Evolutionary conservation across 2,329 filamentous ascomycete species (phyloP).

Genomic region (Cladosporium phlei): DNA sequence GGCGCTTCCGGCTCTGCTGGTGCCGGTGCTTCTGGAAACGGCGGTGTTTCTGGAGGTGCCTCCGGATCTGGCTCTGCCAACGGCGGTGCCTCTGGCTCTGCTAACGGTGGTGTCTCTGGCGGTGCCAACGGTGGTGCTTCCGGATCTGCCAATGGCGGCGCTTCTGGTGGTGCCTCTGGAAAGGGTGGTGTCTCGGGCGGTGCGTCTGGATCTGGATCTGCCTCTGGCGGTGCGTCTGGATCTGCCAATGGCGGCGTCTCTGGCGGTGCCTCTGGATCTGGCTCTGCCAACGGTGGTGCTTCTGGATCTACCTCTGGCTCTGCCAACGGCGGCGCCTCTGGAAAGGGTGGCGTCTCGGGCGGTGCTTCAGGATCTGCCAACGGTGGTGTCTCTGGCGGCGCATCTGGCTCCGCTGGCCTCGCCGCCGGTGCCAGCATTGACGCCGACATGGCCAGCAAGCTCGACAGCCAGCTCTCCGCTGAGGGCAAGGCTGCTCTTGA

Average conservation of each 20-base stretch:
- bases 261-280: not conserved
- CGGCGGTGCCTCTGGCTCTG: not conserved
- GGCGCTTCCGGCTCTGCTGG: not conserved
- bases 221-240: not conserved
- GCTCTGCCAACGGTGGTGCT: not conserved
- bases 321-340: not conserved
- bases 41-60: not conserved
- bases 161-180: not conserved
- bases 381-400: not conserved
- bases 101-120: not conserved
- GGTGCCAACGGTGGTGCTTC: not conserved
- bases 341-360: not conserved
- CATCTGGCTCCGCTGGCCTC: constrained; percentile 19
- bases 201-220: not conserved
- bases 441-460: not conserved
- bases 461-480: constrained; percentile 1
- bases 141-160: not conserved
- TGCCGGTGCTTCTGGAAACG: not conserved
- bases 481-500: constrained; percentile 3
- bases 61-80: not conserved
- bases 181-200: not conserved
- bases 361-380: not conserved
- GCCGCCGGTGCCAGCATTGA: not conserved
- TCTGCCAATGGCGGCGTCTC: not conserved
- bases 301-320: not conserved